Conservation (phyloP, 495 filamentous ascomycete species). For the Penicillium macrosclerotiorum region DNA sequence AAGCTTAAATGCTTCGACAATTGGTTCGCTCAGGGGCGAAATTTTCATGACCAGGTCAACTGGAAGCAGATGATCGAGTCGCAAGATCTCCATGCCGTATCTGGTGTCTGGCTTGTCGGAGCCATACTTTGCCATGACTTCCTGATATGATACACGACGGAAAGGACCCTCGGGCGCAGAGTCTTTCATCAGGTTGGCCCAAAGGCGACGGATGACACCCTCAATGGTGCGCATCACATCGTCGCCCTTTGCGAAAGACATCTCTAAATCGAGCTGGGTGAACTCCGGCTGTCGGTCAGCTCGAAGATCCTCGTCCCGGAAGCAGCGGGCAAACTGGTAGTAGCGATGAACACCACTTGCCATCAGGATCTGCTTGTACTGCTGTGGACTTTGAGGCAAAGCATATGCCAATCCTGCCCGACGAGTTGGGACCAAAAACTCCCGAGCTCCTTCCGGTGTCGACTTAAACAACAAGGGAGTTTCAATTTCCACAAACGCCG, state of each 20-base stretch:
- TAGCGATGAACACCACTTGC: constrained; percentile 78
- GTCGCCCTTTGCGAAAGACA: constrained; percentile 73
- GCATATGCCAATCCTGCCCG: constrained; percentile 77
- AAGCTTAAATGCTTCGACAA: constrained; percentile 72
- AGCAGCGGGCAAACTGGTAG: constrained; percentile 91
- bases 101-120: constrained; percentile 91
- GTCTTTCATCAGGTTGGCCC: constrained; percentile 43
- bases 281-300: constrained; percentile 97
- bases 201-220: constrained; percentile 58
- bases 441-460: constrained; percentile 90
- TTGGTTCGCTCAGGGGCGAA: constrained; percentile 54
- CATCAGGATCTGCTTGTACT: constrained; percentile 99
- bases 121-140: constrained; percentile 79
- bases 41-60: constrained; percentile 71
- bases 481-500: constrained; percentile 75
- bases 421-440: constrained; percentile 92
- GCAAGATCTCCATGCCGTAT: constrained; percentile 57
- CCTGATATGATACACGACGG: constrained; percentile 63
- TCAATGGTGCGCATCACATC: constrained; percentile 74
- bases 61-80: constrained; percentile 61
- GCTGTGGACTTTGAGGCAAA: constrained; percentile 92
- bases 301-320: constrained; percentile 90
- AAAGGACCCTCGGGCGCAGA: constrained; percentile 49
- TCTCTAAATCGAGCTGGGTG: constrained; percentile 94
- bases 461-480: constrained; percentile 96